Conservation (phyloP, 768 basidiomycete species). For the Leucosporidium creatinivorum region DNA sequence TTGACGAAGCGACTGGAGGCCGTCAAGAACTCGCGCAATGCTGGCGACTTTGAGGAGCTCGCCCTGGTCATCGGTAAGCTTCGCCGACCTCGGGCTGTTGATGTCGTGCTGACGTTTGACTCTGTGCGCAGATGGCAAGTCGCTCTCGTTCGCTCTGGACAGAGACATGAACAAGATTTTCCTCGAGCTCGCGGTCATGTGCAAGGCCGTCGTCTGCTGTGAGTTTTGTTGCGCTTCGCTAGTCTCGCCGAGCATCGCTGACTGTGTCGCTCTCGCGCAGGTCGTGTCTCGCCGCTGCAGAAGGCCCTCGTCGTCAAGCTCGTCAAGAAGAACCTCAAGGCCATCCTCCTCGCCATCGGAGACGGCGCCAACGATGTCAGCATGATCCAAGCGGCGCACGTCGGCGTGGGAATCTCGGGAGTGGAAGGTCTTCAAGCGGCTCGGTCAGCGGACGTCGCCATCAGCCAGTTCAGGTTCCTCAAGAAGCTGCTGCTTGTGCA, state of each 20-base stretch:
- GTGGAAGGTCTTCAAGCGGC: slow-evolving; percentile 99
- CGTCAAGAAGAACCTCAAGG: slow-evolving; percentile 92
- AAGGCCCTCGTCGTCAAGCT: slow-evolving; percentile 96
- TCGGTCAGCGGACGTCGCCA: slow-evolving; percentile 91
- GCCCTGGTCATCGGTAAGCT: slow-evolving; percentile 81
- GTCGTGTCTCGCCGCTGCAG: slow-evolving; percentile 94
- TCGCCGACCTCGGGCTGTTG: background rate
- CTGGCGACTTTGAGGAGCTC: slow-evolving; percentile 88
- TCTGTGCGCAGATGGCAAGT: slow-evolving; percentile 72
- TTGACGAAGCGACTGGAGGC: slow-evolving; percentile 79
- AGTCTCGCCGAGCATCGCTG: background rate
- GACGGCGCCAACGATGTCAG: slow-evolving; percentile 98
- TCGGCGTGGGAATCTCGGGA: slow-evolving; percentile 94
- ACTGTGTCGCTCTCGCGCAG: slow-evolving; percentile 42
- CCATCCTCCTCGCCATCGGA: slow-evolving; percentile 91
- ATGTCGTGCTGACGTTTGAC: background rate
- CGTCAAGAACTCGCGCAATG: slow-evolving; percentile 83
- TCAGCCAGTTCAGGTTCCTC: slow-evolving; percentile 82
- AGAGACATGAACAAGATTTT: slow-evolving; percentile 84
- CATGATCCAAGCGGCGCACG: slow-evolving; percentile 98
- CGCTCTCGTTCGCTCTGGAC: slow-evolving; percentile 81
- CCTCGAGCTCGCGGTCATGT: slow-evolving; percentile 91
- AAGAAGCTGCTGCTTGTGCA: slow-evolving; percentile 94
- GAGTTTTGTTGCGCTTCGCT: slow-evolving; percentile 40
- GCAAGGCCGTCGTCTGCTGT: slow-evolving; percentile 99